phyloP scores from a whole-genome alignment of 306 rosid genomes.

The Abrus precatorius region DNA sequence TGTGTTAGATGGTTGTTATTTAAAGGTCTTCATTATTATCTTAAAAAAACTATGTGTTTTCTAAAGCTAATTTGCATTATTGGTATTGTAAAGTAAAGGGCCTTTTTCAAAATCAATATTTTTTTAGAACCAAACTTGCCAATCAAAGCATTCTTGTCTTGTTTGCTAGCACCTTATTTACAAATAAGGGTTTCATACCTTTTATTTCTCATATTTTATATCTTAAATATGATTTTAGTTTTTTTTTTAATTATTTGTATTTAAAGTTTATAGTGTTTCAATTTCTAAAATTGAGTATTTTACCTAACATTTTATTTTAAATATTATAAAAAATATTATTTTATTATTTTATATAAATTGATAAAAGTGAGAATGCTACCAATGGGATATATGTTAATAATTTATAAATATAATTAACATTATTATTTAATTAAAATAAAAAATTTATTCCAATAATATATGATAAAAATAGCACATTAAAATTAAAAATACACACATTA shows the following conservation, averaged over 20 bases:
- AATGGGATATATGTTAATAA: too few relatives aligned
- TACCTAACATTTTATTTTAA: background rate
- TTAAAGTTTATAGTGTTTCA: background rate
- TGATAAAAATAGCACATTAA: too few relatives aligned
- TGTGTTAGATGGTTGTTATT: background rate
- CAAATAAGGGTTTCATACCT: background rate
- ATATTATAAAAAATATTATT: too few relatives aligned
- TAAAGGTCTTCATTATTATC: background rate
- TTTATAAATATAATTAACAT: too few relatives aligned
- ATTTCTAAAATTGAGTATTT: background rate
- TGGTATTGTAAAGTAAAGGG: background rate
- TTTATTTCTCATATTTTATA: background rate
- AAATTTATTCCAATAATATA: too few relatives aligned
- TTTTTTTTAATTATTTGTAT: background rate
- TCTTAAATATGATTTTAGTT: background rate
- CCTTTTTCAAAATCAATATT: background rate
- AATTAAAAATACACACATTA: too few relatives aligned
- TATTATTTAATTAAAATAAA: too few relatives aligned
- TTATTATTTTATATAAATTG: too few relatives aligned
- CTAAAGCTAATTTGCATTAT: background rate
- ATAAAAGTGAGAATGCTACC: too few relatives aligned
- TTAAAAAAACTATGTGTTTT: background rate
- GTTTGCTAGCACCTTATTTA: background rate
- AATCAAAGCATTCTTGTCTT: background rate
- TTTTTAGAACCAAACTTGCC: too few relatives aligned